phyloP scores from a whole-genome alignment of 2,329 filamentous ascomycete species.

The Coniochaeta sp. region DNA sequence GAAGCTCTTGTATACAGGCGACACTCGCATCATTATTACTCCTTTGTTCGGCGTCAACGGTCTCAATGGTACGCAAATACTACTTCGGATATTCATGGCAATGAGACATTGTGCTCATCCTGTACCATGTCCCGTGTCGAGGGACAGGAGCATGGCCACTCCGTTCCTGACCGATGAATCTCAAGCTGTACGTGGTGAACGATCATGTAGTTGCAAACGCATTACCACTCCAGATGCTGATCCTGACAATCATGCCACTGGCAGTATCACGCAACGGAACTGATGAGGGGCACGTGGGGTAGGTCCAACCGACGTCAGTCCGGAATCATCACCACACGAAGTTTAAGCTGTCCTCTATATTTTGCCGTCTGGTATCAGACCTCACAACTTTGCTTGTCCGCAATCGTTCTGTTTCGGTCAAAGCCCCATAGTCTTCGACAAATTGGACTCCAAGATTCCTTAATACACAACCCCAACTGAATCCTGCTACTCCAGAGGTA shows the following conservation, averaged over 20 bases:
- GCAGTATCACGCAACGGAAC: neutral
- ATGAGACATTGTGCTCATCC: neutral
- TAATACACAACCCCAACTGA: neutral
- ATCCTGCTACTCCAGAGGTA: neutral
- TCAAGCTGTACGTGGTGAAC: too few species aligned
- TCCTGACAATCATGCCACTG: too few species aligned
- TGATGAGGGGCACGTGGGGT: neutral
- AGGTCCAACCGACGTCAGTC: neutral
- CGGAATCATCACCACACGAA: neutral
- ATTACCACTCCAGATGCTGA: too few species aligned
- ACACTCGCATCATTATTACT: neutral
- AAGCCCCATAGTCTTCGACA: neutral
- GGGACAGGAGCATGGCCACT: neutral
- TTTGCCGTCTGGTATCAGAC: neutral
- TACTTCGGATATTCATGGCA: neutral
- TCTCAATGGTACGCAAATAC: neutral
- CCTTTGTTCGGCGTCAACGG: constrained; percentile 1
- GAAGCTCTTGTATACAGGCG: neutral
- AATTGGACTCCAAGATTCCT: neutral
- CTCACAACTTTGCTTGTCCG: too few species aligned
- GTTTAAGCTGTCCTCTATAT: neutral
- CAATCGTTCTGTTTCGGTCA: too few species aligned
- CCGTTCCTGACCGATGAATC: neutral
- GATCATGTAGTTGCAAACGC: too few species aligned
- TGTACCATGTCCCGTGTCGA: neutral